Conservation (phyloP, 495 filamentous ascomycete genomes). For the Tuber aestivum region DNA sequence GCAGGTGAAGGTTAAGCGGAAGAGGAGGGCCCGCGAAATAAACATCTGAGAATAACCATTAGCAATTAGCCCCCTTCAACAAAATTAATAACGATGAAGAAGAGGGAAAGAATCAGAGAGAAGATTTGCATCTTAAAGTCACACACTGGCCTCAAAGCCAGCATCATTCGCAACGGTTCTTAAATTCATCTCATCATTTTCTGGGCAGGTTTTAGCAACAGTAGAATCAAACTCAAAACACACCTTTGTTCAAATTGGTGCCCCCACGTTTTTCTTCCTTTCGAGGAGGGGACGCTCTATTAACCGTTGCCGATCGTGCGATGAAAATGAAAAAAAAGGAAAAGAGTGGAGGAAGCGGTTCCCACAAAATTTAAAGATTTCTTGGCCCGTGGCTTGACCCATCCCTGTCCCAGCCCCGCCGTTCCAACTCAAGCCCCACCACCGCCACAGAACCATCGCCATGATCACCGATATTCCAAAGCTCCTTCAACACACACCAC, state of each 20-base stretch:
- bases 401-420: background rate
- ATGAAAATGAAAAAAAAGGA: background rate
- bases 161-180: conserved; percentile 95
- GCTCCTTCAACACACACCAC: conserved; percentile 8
- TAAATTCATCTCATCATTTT: conserved; percentile 52
- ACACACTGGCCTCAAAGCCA: conserved; percentile 29
- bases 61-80: background rate
- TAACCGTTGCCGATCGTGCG: background rate
- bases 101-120: conserved; percentile 37
- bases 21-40: background rate
- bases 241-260: background rate
- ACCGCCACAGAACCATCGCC: background rate
- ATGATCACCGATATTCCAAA: background rate
- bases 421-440: conserved; percentile 9
- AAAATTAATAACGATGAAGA: conserved; percentile 5
- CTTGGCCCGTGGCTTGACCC: background rate
- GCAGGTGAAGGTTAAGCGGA: background rate
- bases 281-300: conserved; percentile 1
- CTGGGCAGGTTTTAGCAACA: conserved; percentile 22
- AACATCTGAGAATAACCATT: background rate
- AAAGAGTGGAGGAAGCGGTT: background rate
- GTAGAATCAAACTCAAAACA: conserved; percentile 26
- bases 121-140: conserved; percentile 43
- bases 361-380: background rate
- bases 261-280: background rate